Conservation (phyloP, 2,329 filamentous ascomycete species). For the Didymella exigua region DNA sequence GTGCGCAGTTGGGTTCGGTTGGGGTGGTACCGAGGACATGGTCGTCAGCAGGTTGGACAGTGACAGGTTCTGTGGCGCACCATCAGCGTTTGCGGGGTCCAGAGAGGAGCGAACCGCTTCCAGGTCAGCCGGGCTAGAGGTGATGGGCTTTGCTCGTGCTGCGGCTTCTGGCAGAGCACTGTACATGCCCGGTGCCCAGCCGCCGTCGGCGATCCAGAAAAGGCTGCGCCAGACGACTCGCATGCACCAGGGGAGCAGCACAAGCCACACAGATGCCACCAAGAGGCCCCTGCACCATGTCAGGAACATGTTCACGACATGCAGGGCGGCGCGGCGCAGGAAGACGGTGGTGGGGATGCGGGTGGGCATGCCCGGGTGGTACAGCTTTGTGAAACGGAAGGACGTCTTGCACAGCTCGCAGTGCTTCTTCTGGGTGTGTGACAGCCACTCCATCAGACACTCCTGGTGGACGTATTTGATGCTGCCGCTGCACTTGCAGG, state of each 20-base stretch:
- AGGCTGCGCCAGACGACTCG: slow-evolving; percentile 89
- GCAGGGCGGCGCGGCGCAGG: slow-evolving; percentile 74
- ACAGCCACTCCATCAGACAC: slow-evolving; percentile 98
- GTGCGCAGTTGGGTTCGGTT: slow-evolving; percentile 42
- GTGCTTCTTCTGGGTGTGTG: slow-evolving; percentile 98
- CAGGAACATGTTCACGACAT: slow-evolving; percentile 71
- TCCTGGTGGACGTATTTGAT: slow-evolving; percentile 99
- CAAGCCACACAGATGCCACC: slow-evolving; percentile 86
- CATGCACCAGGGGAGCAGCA: slow-evolving; percentile 87
- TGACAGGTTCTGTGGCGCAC: slow-evolving; percentile 25
- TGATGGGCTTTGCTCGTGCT: slow-evolving; percentile 1
- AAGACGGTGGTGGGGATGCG: slow-evolving; percentile 82
- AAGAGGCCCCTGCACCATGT: slow-evolving; percentile 79
- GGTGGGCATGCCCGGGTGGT: slow-evolving; percentile 90
- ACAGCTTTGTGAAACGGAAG: slow-evolving; percentile 97
- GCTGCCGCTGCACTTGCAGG: slow-evolving; percentile 98
- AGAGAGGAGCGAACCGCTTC: slow-evolving; percentile 26
- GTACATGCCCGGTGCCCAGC: slow-evolving; percentile 60
- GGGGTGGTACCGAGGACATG: slow-evolving; percentile 49
- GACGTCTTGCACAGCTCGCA: slow-evolving; percentile 99
- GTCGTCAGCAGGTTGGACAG: slow-evolving; percentile 44
- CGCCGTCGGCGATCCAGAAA: slow-evolving; percentile 90
- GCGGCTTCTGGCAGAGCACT: slow-evolving; percentile 15
- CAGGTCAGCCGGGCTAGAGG: slow-evolving; percentile 19
- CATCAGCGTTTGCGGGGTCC: slow-evolving; percentile 26